phyloP scores from a whole-genome alignment of 1,284 basidiomycete species.

The Exobasidium rhododendri region DNA sequence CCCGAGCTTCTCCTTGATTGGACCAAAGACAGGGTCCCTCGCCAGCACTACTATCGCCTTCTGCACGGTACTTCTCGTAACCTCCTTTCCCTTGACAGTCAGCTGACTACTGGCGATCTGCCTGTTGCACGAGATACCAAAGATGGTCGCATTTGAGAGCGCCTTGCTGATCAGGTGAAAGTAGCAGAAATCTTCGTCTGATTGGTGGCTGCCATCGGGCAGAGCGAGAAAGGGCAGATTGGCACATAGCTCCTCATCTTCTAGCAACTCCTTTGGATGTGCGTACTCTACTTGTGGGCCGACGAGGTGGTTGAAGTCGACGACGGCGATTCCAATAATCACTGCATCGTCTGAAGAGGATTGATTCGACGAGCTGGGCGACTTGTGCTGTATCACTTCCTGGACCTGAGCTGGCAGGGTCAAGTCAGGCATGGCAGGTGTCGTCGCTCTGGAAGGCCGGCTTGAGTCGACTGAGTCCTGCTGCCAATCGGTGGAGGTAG shows the following conservation, averaged over 20 bases:
- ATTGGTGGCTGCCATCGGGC: slow-evolving; percentile 94
- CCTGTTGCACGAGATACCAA: slow-evolving; percentile 67
- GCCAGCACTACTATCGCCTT: slow-evolving; percentile 95
- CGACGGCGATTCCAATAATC: slow-evolving; percentile 49
- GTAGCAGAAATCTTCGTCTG: slow-evolving; percentile 92
- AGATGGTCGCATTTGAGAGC: slow-evolving; percentile 29
- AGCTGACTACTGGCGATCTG: slow-evolving; percentile 82
- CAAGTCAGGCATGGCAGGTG: slow-evolving; percentile 6
- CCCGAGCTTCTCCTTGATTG: slow-evolving; percentile 78
- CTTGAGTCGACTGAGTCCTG: background rate
- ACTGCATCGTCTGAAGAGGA: slow-evolving; percentile 20
- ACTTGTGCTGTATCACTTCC: slow-evolving; percentile 3
- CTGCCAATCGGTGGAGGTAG: background rate
- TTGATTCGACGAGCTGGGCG: background rate
- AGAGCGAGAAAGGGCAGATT: slow-evolving; percentile 92
- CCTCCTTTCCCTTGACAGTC: slow-evolving; percentile 76
- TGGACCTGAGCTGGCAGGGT: slow-evolving; percentile 4
- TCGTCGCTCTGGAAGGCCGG: slow-evolving; percentile 3
- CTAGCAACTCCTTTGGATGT: slow-evolving; percentile 35
- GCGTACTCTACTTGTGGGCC: slow-evolving; percentile 52
- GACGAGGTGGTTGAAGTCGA: slow-evolving; percentile 53
- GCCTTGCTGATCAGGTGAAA: slow-evolving; percentile 66
- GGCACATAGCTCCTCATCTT: slow-evolving; percentile 44
- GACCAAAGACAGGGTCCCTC: slow-evolving; percentile 56
- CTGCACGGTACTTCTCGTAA: slow-evolving; percentile 92